Evolutionary conservation across 176 grass and related monocot species (phyloP).

Genomic region (Avena eriantha): DNA sequence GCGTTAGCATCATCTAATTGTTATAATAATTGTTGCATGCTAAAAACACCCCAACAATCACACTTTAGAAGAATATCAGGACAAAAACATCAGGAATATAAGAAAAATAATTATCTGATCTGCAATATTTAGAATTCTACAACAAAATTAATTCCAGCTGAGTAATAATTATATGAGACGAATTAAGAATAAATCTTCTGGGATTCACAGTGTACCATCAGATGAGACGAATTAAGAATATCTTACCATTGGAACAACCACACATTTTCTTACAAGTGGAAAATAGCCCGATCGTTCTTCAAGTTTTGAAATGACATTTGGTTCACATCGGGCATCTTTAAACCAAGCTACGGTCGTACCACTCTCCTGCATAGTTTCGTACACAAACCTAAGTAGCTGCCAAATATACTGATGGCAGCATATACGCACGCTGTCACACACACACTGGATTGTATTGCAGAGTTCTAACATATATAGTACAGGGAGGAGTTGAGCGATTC

Average conservation of each 20-base stretch:
- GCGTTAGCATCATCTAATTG: slow-evolving; percentile 24
- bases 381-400: not conserved
- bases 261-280: slow-evolving; percentile 66
- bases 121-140: not conserved
- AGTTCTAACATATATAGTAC: too few species aligned
- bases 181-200: not conserved
- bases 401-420: not conserved
- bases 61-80: not conserved
- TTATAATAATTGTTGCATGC: not conserved
- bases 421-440: too few species aligned
- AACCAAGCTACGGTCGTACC: slow-evolving; percentile 76
- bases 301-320: slow-evolving; percentile 66
- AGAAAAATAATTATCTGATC: not conserved
- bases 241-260: slow-evolving; percentile 86
- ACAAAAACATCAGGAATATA: slow-evolving; percentile 8
- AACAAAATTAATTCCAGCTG: not conserved
- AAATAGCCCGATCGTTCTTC: slow-evolving; percentile 73
- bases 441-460: too few species aligned
- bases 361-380: slow-evolving; percentile 73
- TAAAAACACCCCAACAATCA: not conserved
- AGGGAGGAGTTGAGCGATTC: too few species aligned
- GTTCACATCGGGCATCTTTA: slow-evolving; percentile 82
- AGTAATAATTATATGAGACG: not conserved
- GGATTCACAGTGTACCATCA: not conserved
- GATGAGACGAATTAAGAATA: not conserved